These are phyloP conservation scores for Platanthera zijinensis DNA, from an alignment of 106 monocot genomes.

Conservation along the genomic window DNA sequence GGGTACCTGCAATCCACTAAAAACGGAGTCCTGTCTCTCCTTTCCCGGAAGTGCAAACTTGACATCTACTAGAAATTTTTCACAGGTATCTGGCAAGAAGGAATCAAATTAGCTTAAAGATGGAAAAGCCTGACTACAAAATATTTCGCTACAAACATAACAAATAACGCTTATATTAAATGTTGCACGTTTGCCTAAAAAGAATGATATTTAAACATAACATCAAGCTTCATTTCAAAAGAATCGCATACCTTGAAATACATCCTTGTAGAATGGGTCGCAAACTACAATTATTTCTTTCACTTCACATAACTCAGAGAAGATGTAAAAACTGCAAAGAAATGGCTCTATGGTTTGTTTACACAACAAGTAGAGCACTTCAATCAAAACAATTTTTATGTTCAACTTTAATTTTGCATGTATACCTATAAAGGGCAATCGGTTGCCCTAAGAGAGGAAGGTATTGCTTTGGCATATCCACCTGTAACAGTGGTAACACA, in stretches of 20 bases:
- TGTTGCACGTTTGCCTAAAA: not conserved
- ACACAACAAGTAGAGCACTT: not conserved
- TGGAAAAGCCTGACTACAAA: not conserved
- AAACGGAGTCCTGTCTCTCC: slow-evolving; percentile 99
- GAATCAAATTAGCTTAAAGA: not conserved
- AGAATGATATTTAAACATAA: slow-evolving; percentile 7
- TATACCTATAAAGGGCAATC: slow-evolving; percentile 89
- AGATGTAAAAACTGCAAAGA: slow-evolving; percentile 67
- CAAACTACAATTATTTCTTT: slow-evolving; percentile 97
- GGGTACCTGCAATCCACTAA: slow-evolving; percentile 85
- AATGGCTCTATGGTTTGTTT: not conserved
- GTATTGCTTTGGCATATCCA: slow-evolving; percentile 94
- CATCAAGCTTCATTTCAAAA: not conserved
- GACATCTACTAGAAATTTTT: slow-evolving; percentile 40
- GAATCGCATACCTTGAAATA: slow-evolving; percentile 69
- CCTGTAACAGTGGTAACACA: slow-evolving; percentile 31
- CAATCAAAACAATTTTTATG: not conserved
- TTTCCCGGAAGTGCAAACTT: slow-evolving; percentile 94
- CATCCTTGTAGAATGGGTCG: slow-evolving; percentile 75
- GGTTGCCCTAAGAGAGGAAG: slow-evolving; percentile 84
- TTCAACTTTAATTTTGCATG: not conserved
- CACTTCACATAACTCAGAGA: slow-evolving; percentile 70
- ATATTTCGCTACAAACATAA: not conserved
- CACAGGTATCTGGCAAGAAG: slow-evolving; percentile 43
- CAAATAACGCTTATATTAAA: not conserved